Percentiles rank a stretch among this genome's conserved stretches.
These are phyloP conservation scores for Cutaneotrichosporon sp. DNA, from an alignment of 1,284 basidiomycete genomes.

Conservation along the genomic window DNA sequence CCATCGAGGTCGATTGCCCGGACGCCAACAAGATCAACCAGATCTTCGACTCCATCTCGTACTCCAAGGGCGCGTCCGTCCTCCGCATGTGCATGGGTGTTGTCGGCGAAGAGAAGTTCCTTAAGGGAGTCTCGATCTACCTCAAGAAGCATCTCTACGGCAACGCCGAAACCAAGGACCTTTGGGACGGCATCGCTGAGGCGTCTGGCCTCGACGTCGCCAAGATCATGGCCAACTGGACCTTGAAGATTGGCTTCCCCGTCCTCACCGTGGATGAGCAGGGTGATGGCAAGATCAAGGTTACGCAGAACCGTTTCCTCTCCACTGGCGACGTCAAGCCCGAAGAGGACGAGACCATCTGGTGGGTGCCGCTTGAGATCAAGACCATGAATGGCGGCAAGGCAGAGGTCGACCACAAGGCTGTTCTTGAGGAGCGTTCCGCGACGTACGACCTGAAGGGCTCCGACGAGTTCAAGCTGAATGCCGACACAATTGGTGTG, in stretches of 20 bases:
- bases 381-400: constrained; percentile 53
- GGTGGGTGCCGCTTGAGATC: constrained; percentile 76
- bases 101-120: constrained; percentile 83
- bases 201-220: constrained; percentile 74
- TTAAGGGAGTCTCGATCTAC: constrained; percentile 84
- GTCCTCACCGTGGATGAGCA: constrained; percentile 81
- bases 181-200: constrained; percentile 82
- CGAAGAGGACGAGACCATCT: constrained; percentile 85
- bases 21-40: constrained; percentile 82
- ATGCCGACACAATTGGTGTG: constrained; percentile 81
- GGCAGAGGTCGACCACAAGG: constrained; percentile 58
- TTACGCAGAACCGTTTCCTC: constrained; percentile 90
- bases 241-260: constrained; percentile 82
- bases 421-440: constrained; percentile 68
- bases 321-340: constrained; percentile 71
- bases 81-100: constrained; percentile 87
- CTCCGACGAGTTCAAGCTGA: constrained; percentile 75
- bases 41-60: constrained; percentile 81
- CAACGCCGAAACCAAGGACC: constrained; percentile 78
- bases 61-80: constrained; percentile 79
- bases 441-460: constrained; percentile 61
- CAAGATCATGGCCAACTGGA: constrained; percentile 87
- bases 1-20: constrained; percentile 87
- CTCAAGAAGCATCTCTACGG: constrained; percentile 80
- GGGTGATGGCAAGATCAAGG: constrained; percentile 59